These are phyloP conservation scores for Hypoxylon subgilvum DNA, from an alignment of 495 filamentous ascomycete genomes.

Conservation along the genomic window DNA sequence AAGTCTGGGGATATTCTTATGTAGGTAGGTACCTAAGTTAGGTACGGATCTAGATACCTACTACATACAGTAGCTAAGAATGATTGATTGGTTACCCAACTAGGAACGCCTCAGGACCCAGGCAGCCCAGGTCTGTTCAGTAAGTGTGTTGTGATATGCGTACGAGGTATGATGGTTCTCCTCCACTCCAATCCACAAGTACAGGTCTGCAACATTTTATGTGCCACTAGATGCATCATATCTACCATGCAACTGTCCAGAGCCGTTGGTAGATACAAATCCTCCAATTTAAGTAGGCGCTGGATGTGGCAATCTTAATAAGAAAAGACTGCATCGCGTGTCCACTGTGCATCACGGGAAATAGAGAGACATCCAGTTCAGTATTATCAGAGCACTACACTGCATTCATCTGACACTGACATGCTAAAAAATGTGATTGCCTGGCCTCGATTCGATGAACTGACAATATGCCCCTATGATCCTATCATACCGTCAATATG, in stretches of 20 bases:
- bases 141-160: too few species aligned
- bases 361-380: neutral
- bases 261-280: constrained; percentile 1
- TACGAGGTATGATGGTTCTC: neutral
- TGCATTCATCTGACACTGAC: neutral
- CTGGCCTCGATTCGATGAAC: too few species aligned
- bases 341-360: neutral
- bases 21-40: too few species aligned
- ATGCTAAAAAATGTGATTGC: neutral
- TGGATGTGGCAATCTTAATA: neutral
- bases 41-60: too few species aligned
- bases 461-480: too few species aligned
- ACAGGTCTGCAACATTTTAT: constrained; percentile 9
- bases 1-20: too few species aligned
- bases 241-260: constrained; percentile 32
- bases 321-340: neutral
- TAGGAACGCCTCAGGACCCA: too few species aligned
- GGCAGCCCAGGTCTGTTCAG: too few species aligned
- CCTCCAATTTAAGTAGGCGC: neutral
- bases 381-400: neutral
- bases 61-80: too few species aligned
- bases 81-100: too few species aligned
- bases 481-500: constrained; percentile 5
- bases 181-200: constrained; percentile 26
- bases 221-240: constrained; percentile 36